phyloP scores from a whole-genome alignment of 1,284 basidiomycete genomes.

The Moniliophthora roreri region DNA sequence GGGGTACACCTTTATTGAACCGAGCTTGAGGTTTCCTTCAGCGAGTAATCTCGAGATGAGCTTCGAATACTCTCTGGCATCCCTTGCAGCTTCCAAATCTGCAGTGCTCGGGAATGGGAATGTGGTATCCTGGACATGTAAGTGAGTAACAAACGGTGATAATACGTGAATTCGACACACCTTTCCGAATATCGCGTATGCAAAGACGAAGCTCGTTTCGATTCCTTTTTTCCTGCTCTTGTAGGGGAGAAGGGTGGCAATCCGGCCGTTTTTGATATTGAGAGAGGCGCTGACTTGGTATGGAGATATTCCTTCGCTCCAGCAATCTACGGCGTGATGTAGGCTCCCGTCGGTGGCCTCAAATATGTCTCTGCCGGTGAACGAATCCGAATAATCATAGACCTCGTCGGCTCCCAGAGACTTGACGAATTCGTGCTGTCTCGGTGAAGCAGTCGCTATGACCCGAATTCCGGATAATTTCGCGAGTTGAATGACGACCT shows the following conservation, averaged over 20 bases:
- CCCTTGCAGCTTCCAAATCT: conserved; percentile 9
- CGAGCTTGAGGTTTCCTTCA: conserved; percentile 10
- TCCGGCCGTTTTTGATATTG: conserved; percentile 1
- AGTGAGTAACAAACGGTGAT: too few relatives aligned
- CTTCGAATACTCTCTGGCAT: conserved; percentile 3
- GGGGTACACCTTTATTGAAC: conserved; percentile 16
- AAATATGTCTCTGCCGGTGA: conserved; percentile 20
- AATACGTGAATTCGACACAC: too few relatives aligned
- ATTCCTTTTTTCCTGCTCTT: background rate
- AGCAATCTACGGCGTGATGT: conserved; percentile 19
- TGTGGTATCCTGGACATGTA: background rate
- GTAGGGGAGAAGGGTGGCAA: conserved; percentile 5
- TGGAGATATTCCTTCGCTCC: conserved; percentile 18
- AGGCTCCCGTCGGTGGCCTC: conserved; percentile 12
- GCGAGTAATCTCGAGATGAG: conserved; percentile 9
- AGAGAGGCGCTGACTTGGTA: conserved; percentile 12
- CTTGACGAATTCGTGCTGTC: conserved; percentile 37
- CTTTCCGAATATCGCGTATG: too few relatives aligned
- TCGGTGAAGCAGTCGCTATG: conserved; percentile 38
- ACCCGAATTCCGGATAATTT: conserved; percentile 34
- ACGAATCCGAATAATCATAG: conserved; percentile 30
- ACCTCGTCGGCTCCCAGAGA: conserved; percentile 37
- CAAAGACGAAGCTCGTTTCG: too few relatives aligned
- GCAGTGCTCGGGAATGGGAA: conserved; percentile 5
- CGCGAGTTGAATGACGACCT: conserved; percentile 41